A percentile compares a stretch with the other conserved stretches of the same genome.
These are phyloP conservation scores for Paramecium biaurelia DNA, from an alignment of 73 alveolate species.

Conservation along the genomic window DNA sequence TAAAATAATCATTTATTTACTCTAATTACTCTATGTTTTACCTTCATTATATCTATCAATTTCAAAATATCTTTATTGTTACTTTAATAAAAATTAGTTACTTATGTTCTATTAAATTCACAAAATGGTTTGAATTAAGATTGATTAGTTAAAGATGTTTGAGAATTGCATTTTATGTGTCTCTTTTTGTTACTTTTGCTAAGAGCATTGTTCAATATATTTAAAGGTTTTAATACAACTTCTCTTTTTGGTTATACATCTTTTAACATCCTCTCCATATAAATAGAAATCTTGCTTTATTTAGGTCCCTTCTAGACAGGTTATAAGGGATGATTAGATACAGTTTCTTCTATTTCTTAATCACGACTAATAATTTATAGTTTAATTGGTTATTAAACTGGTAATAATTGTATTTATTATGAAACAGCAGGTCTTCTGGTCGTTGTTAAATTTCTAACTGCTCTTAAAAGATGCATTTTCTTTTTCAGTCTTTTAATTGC, in stretches of 20 bases:
- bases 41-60: not conserved
- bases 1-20: not conserved
- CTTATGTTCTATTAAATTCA: not conserved
- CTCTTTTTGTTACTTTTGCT: not conserved
- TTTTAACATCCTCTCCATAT: slow-evolving; percentile 7
- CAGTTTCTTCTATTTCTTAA: not conserved
- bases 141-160: not conserved
- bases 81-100: not conserved
- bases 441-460: not conserved
- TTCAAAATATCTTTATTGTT: not conserved
- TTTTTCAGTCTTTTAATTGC: not conserved
- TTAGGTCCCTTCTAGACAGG: not conserved
- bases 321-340: not conserved
- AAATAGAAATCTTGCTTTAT: not conserved
- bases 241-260: not conserved
- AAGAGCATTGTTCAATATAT: not conserved
- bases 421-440: not conserved
- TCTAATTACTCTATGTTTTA: not conserved
- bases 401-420: not conserved
- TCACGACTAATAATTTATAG: not conserved
- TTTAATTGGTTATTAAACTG: not conserved
- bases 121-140: not conserved
- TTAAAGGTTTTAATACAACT: not conserved
- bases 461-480: slow-evolving; percentile 4
- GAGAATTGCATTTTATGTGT: not conserved